Evolutionary conservation across 352 stramenopile species (phyloP).

Genomic region (Pythium grandisporangium): DNA sequence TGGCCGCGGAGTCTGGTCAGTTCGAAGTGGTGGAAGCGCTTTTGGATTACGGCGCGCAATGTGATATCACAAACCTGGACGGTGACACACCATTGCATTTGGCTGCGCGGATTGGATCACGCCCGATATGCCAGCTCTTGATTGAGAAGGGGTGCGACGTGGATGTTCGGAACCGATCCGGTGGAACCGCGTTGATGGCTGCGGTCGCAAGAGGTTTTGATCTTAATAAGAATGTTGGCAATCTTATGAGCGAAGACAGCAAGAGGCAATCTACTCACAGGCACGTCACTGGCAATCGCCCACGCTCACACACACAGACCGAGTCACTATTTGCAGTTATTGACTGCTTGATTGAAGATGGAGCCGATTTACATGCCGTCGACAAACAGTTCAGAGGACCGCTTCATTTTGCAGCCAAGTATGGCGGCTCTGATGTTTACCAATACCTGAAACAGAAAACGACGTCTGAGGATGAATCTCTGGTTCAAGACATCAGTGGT

Average conservation of each 20-base stretch:
- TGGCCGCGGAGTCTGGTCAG: conserved; percentile 59
- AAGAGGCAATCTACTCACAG: conserved; percentile 2
- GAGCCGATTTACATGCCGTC: conserved; percentile 47
- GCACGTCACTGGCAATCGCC: neutral
- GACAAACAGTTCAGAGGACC: conserved; percentile 62
- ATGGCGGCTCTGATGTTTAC: conserved; percentile 50
- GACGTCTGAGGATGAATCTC: conserved; percentile 19
- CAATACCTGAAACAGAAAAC: conserved; percentile 44
- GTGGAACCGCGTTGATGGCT: conserved; percentile 71
- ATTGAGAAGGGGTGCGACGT: conserved; percentile 63
- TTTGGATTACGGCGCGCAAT: conserved; percentile 69
- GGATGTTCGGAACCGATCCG: conserved; percentile 57
- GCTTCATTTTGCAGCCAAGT: conserved; percentile 68
- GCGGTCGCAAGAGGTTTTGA: conserved; percentile 35
- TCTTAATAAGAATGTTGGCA: conserved; percentile 1
- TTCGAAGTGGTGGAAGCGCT: conserved; percentile 69
- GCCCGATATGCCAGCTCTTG: conserved; percentile 52
- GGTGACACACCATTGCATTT: conserved; percentile 79
- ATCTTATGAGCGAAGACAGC: conserved; percentile 4
- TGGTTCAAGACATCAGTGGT: conserved; percentile 66
- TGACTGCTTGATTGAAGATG: conserved; percentile 58
- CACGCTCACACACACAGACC: conserved; percentile 36
- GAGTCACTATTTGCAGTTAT: conserved; percentile 54
- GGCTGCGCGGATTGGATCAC: conserved; percentile 50
- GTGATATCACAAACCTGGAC: conserved; percentile 47